phyloP scores from a whole-genome alignment of 1,139 yeast genomes.

The Sporopachydermia cereana region DNA sequence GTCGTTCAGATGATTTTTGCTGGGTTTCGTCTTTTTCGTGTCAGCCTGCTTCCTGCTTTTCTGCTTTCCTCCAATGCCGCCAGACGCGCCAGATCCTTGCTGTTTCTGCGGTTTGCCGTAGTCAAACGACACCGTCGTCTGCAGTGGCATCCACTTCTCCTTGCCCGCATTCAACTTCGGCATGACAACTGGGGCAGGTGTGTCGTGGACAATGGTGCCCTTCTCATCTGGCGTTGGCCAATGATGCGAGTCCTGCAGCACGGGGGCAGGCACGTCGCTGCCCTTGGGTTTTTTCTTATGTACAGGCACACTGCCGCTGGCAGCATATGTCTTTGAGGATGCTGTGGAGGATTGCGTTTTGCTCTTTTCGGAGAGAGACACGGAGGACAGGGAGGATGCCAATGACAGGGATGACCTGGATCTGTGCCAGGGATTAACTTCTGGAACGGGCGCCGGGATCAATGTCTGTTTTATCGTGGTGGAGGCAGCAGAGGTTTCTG shows the following conservation, averaged over 20 bases:
- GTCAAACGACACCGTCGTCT: not conserved
- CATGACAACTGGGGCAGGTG: conserved; percentile 24
- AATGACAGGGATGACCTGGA: not conserved
- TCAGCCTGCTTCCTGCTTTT: not conserved
- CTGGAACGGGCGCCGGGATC: conserved; percentile 33
- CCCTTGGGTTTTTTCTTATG: conserved; percentile 7
- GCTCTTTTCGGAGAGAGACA: not conserved
- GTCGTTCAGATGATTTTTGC: not conserved
- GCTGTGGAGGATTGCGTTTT: not conserved
- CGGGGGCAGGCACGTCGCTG: conserved; percentile 13
- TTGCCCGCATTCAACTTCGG: conserved; percentile 42
- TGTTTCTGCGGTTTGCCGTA: not conserved
- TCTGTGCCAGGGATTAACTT: conserved; percentile 28
- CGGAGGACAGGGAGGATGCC: not conserved
- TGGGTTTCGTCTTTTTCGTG: not conserved
- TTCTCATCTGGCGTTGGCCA: conserved; percentile 46
- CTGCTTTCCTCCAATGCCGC: conserved; percentile 1
- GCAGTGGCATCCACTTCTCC: conserved; percentile 83
- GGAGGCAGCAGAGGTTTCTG: too few species aligned
- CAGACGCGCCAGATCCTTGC: not conserved
- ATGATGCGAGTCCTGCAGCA: conserved; percentile 32
- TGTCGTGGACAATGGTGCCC: conserved; percentile 11
- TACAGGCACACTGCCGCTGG: not conserved
- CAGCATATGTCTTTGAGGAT: not conserved
- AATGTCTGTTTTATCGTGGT: conserved; percentile 10